Conservation (phyloP, 2,329 filamentous ascomycete species). For the Fusarium musae region DNA sequence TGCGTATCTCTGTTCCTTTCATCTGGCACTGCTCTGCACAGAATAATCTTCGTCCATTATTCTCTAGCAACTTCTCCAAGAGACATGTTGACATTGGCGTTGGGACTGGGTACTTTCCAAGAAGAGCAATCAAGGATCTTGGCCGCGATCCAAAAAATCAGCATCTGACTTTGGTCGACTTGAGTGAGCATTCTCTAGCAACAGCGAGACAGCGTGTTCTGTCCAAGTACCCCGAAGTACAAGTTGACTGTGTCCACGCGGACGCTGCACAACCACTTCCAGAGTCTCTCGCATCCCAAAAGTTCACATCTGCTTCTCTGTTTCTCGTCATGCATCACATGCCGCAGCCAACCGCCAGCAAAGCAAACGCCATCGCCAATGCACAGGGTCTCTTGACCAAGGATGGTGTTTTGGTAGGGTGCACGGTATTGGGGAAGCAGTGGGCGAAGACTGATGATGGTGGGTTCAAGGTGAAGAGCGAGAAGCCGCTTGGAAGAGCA, state of each 20-base stretch:
- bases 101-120: conserved; percentile 14
- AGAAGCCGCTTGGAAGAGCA: neutral
- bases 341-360: conserved; percentile 1
- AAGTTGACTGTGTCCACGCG: neutral
- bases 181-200: conserved; percentile 1
- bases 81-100: conserved; percentile 19
- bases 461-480: neutral
- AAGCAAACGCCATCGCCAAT: conserved; percentile 3
- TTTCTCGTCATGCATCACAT: conserved; percentile 15
- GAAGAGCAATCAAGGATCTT: neutral
- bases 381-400: neutral
- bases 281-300: neutral
- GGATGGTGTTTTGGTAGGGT: conserved; percentile 7
- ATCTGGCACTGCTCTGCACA: neutral
- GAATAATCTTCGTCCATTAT: neutral
- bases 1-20: neutral
- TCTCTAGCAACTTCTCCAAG: conserved; percentile 8
- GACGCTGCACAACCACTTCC: conserved; percentile 3
- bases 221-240: neutral
- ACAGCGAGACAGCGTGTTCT: conserved; percentile 6
- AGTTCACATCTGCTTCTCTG: conserved; percentile 7
- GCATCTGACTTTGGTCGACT: conserved; percentile 10
- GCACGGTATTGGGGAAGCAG: conserved; percentile 8
- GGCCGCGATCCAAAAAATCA: neutral
- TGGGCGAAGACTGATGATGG: conserved; percentile 1